Evolutionary conservation across 2,329 filamentous ascomycete genomes (phyloP).

Genomic region (Xylaria sp.): DNA sequence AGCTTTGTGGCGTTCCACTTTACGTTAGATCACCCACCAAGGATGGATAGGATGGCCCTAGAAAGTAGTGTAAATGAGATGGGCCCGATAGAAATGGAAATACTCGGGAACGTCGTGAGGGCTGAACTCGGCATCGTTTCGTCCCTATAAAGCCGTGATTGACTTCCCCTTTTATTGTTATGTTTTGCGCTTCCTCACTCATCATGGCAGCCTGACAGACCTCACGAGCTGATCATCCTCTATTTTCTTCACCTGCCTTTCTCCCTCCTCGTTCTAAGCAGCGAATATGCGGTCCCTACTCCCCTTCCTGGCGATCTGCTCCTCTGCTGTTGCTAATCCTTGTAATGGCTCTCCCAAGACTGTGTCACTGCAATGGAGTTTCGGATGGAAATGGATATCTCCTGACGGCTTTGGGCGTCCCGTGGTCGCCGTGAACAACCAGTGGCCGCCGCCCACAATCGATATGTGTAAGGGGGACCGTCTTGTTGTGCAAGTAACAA

Average conservation of each 20-base stretch:
- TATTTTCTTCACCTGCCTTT: background rate
- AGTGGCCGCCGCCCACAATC: slow-evolving; percentile 28
- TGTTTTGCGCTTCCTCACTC: background rate
- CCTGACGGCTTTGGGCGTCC: slow-evolving; percentile 32
- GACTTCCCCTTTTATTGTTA: background rate
- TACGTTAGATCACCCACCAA: background rate
- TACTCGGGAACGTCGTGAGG: background rate
- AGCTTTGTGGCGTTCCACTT: slow-evolving; percentile 14
- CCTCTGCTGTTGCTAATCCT: slow-evolving; percentile 21
- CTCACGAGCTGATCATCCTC: background rate
- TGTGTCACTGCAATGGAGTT: slow-evolving; percentile 29
- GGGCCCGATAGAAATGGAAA: background rate
- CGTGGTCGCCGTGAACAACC: slow-evolving; percentile 30
- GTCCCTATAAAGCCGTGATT: background rate
- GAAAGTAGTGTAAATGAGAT: background rate
- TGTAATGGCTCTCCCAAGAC: slow-evolving; percentile 15
- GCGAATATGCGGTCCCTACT: slow-evolving; percentile 26
- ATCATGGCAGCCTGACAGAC: background rate
- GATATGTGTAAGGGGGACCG: slow-evolving; percentile 30
- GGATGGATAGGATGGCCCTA: slow-evolving; percentile 1
- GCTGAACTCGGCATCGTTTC: background rate
- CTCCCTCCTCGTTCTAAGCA: background rate
- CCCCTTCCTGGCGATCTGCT: slow-evolving; percentile 9
- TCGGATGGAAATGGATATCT: slow-evolving; percentile 32
- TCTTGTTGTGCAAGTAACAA: slow-evolving; percentile 24